These are phyloP conservation scores for Diplodia seriata DNA, from an alignment of 2,329 filamentous ascomycete genomes.

Conservation along the genomic window DNA sequence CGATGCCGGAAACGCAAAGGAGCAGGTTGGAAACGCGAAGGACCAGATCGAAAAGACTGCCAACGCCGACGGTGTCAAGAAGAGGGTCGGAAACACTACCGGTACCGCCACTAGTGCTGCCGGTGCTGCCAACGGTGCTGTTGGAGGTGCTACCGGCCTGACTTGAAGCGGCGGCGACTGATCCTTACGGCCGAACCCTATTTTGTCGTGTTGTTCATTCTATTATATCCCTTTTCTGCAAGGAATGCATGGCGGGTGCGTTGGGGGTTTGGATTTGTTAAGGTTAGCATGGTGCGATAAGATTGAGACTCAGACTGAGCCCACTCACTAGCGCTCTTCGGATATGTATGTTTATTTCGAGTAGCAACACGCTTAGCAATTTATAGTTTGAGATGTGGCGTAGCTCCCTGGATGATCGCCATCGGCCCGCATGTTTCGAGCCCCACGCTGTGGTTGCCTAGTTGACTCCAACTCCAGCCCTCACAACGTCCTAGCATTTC, in stretches of 20 bases:
- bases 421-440: not conserved
- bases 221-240: not conserved
- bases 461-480: too few species aligned
- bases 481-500: too few species aligned
- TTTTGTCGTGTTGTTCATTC: not conserved
- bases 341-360: not conserved
- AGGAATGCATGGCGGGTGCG: not conserved
- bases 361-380: not conserved
- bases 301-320: not conserved
- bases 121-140: constrained; percentile 40
- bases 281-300: not conserved
- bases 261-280: not conserved
- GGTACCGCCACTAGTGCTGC: constrained; percentile 27
- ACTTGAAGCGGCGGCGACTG: constrained; percentile 6
- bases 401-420: not conserved
- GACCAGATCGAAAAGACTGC: constrained; percentile 31
- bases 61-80: constrained; percentile 30
- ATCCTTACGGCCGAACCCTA: not conserved
- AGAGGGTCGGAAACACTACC: constrained; percentile 25
- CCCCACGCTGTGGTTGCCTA: too few species aligned
- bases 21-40: constrained; percentile 30
- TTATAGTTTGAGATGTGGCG: not conserved
- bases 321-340: not conserved
- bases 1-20: constrained; percentile 37
- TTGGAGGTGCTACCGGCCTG: constrained; percentile 39